Conservation (phyloP, 768 basidiomycete species). For the Agaricus sinodeliciosus region DNA sequence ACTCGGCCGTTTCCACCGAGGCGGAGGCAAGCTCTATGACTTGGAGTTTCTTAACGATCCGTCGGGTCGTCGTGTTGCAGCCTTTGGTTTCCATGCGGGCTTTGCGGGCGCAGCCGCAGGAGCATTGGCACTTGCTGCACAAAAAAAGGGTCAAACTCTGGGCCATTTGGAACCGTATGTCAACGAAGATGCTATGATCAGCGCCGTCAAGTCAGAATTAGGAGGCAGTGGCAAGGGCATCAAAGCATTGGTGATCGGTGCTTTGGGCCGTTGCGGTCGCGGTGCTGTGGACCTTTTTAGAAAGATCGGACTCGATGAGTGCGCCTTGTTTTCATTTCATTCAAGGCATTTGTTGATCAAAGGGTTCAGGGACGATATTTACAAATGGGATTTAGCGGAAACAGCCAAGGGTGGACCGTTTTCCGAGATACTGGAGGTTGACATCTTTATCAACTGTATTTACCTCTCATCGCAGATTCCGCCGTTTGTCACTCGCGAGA, state of each 20-base stretch:
- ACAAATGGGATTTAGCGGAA: constrained; percentile 98
- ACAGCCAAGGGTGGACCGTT: constrained; percentile 97
- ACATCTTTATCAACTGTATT: constrained; percentile 99
- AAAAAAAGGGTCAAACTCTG: constrained; percentile 51
- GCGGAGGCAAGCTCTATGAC: constrained; percentile 86
- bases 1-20: constrained; percentile 78
- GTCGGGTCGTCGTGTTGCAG: constrained; percentile 85
- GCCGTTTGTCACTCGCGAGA: constrained; percentile 68
- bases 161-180: constrained; percentile 72
- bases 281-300: constrained; percentile 94
- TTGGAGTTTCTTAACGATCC: constrained; percentile 91
- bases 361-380: constrained; percentile 69
- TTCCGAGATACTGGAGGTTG: constrained; percentile 89
- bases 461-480: constrained; percentile 87
- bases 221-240: constrained; percentile 66
- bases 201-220: constrained; percentile 57
- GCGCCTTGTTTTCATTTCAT: constrained; percentile 26
- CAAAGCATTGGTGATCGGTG: constrained; percentile 91
- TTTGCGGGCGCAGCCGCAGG: constrained; percentile 97
- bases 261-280: constrained; percentile 88
- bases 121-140: constrained; percentile 71
- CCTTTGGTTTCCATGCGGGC: constrained; percentile 97
- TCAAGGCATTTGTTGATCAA: constrained; percentile 3
- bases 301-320: constrained; percentile 95
- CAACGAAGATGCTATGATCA: constrained; percentile 83